Base-by-base conservation (phyloP, 371 early-diverging fungal species). In the Mortierella sp. region DNA sequence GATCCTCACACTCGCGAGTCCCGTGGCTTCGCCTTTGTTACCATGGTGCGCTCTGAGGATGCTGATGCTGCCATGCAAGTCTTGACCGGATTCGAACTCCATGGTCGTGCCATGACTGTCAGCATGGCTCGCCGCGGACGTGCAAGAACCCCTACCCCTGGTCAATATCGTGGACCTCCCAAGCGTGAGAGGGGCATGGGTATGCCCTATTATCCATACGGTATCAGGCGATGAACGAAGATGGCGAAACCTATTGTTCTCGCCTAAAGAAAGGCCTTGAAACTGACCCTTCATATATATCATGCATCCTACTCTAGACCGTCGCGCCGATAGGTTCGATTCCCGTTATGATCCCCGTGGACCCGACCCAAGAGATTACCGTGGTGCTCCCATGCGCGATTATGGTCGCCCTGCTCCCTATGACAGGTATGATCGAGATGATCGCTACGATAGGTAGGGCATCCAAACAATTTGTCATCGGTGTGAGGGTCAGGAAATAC, bases 61-160 rank as follows among this genome's bases (percentile, higher is more conserved):
- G 95, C 95, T 37, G 91, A 92, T 14, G 85, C 86, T 60, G 94
- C 94, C 17, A 69, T 60, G 51, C 84, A 79, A 21, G 86, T 80
- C 39, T 60, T 92, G 48, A 87, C 79, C 57, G 88, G 87, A 24
- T 80, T 83, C 60, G 93, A 93, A 58, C 80, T 93, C 23, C 85
- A 90, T 65, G 94, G 93, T 21, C 86, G 90, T 47, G 67, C 80
- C 42, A 82, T 95, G 50, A 88, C 88, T 48, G 91, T 95, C 60
- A 92, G 92, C 75, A 86, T 86, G 87, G 94, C 95, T 15, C 87
- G 86, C 63, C 84, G 95, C 49, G 83, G 87, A 24, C 80, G 89
- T 55, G 90, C 94, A n/a, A 84, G 95, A 64, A 89, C 93, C 34
- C 95, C 95, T 26, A 95, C 95, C 48, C 95, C 95, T 51, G 95